Conservation (phyloP, 2,329 filamentous ascomycete species). For the Westerdykella aurantiaca region DNA sequence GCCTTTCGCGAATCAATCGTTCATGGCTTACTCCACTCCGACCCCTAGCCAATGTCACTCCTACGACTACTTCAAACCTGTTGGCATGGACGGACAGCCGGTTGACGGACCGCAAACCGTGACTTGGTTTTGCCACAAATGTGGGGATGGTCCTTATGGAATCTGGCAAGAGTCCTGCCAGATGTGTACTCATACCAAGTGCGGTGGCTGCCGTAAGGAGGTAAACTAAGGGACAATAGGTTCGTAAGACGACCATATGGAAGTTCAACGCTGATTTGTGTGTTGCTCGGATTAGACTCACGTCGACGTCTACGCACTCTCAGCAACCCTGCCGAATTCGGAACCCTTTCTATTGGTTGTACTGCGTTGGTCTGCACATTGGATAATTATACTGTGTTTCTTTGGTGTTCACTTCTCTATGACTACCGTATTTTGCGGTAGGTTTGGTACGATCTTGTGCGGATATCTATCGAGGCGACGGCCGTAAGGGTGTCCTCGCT, state of each 20-base stretch:
- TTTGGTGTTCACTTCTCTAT: no score
- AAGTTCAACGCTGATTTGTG: no score
- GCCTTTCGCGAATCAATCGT: not conserved
- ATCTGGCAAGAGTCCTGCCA: conserved; percentile 6
- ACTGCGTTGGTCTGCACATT: no score
- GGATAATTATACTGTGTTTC: no score
- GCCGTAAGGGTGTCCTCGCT: not conserved
- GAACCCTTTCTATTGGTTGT: no score
- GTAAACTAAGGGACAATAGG: no score
- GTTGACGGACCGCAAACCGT: not conserved
- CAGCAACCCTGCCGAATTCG: no score
- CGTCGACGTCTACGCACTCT: no score
- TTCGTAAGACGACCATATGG: no score
- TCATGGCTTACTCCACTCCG: not conserved
- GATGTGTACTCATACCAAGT: conserved; percentile 7
- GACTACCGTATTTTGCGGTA: no score
- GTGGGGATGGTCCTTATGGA: conserved; percentile 11
- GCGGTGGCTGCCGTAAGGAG: conserved; percentile 1
- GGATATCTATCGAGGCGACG: not conserved
- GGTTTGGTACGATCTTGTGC: no score
- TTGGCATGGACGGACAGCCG: conserved; percentile 6
- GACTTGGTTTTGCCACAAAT: conserved; percentile 13
- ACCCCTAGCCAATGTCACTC: not conserved
- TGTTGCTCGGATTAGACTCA: no score
- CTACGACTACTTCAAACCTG: not conserved